A percentile compares a stretch with the other conserved stretches of the same genome.
Evolutionary conservation across 2,329 filamentous ascomycete genomes (phyloP).

Genomic region (Phialophora expanda): DNA sequence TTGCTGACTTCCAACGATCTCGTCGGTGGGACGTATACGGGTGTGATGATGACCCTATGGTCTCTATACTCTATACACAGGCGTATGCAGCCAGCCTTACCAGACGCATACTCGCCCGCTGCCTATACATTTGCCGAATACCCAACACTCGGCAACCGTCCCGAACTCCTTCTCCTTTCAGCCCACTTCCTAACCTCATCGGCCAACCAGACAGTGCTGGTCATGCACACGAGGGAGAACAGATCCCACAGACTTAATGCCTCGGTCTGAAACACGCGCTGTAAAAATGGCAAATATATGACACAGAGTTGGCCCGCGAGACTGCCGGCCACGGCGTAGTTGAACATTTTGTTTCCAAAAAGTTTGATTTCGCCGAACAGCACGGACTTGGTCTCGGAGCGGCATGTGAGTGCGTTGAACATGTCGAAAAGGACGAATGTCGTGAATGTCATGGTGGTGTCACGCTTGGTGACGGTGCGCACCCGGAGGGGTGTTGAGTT

Average conservation of each 20-base stretch:
- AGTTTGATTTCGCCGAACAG: constrained; percentile 82
- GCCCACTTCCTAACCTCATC: constrained; percentile 88
- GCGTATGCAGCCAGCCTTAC: neutral
- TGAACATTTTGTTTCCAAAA: constrained; percentile 90
- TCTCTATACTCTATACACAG: constrained; percentile 24
- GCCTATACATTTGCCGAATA: constrained; percentile 39
- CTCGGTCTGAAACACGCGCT: constrained; percentile 95
- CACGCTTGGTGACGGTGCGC: constrained; percentile 80
- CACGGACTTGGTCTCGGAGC: constrained; percentile 87
- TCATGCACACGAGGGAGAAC: constrained; percentile 71
- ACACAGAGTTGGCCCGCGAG: constrained; percentile 85
- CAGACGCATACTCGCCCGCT: neutral
- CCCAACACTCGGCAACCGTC: constrained; percentile 36
- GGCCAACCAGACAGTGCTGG: constrained; percentile 92
- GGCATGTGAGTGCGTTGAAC: constrained; percentile 96
- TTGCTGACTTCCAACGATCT: neutral
- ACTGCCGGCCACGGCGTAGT: constrained; percentile 88
- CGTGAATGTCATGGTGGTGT: constrained; percentile 99
- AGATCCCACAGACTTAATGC: constrained; percentile 76
- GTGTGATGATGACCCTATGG: neutral
- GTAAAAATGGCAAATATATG: constrained; percentile 91
- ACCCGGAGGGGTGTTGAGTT: constrained; percentile 39
- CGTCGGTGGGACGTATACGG: neutral
- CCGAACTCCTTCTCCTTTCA: constrained; percentile 54
- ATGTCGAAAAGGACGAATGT: constrained; percentile 99